Percentiles rank a stretch among this genome's conserved stretches.
Evolutionary conservation across 306 rosid genomes (phyloP).

Genomic region (barrel medic (Medicago truncatula)): DNA sequence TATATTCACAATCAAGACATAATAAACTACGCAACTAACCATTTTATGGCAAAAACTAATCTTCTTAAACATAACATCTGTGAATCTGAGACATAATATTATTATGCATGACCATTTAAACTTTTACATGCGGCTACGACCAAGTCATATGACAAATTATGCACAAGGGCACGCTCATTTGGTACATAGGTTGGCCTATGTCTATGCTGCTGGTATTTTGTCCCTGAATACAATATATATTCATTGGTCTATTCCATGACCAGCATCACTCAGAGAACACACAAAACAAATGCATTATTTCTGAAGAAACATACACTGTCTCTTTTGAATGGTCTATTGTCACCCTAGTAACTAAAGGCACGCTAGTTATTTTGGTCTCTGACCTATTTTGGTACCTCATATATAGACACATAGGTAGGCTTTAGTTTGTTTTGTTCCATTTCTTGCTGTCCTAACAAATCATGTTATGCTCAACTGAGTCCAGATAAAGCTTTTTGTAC

Average conservation of each 20-base stretch:
- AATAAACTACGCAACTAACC: too few relatives aligned
- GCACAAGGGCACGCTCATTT: conserved; percentile 12
- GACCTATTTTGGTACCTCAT: conserved; percentile 45
- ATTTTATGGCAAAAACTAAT: too few relatives aligned
- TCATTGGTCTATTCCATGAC: conserved; percentile 51
- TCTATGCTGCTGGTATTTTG: conserved; percentile 1
- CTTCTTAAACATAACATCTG: too few relatives aligned
- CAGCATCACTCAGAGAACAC: conserved; percentile 24
- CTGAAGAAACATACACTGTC: conserved; percentile 34
- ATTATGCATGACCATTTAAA: too few relatives aligned
- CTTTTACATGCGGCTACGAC: too few relatives aligned
- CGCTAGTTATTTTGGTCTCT: conserved; percentile 43
- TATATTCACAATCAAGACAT: too few relatives aligned
- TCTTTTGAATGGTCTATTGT: conserved; percentile 58
- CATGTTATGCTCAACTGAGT: conserved; percentile 29
- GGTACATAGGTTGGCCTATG: not conserved
- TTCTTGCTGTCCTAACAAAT: conserved; percentile 35
- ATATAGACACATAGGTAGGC: conserved; percentile 33
- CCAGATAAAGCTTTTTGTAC: conserved; percentile 50
- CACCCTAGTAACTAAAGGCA: conserved; percentile 40
- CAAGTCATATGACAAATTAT: not conserved
- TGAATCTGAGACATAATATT: too few relatives aligned
- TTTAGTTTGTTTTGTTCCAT: conserved; percentile 46
- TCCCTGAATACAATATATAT: conserved; percentile 18
- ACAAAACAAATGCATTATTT: conserved; percentile 34